Conservation (phyloP, 768 basidiomycete genomes). For the Tylopilus sp. region DNA sequence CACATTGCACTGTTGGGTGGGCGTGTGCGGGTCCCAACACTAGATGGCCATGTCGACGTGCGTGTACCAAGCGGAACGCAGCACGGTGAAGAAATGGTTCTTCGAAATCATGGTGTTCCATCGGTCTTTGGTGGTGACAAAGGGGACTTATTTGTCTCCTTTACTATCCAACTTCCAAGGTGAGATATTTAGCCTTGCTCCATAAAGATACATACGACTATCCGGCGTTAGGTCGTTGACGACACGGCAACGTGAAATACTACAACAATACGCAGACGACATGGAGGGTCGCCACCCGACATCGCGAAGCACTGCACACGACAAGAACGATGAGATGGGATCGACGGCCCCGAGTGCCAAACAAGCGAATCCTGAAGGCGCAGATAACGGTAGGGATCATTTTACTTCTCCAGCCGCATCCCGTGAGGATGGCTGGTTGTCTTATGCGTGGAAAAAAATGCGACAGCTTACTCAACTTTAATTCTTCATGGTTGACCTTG, state of each 20-base stretch:
- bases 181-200: slow-evolving; percentile 36
- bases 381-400: slow-evolving; percentile 70
- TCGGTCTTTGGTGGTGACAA: slow-evolving; percentile 55
- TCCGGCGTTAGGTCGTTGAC: slow-evolving; percentile 64
- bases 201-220: slow-evolving; percentile 5
- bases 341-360: slow-evolving; percentile 18
- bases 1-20: slow-evolving; percentile 94
- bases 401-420: slow-evolving; percentile 56
- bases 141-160: slow-evolving; percentile 88
- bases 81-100: slow-evolving; percentile 94
- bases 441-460: slow-evolving; percentile 64
- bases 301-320: slow-evolving; percentile 11
- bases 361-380: slow-evolving; percentile 20
- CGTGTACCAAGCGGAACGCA: slow-evolving; percentile 91
- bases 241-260: slow-evolving; percentile 76
- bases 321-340: slow-evolving; percentile 16
- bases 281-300: slow-evolving; percentile 62
- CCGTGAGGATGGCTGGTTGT: slow-evolving; percentile 60
- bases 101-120: slow-evolving; percentile 81
- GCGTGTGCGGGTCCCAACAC: slow-evolving; percentile 84
- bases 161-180: slow-evolving; percentile 88
- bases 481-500: slow-evolving; percentile 50
- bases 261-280: slow-evolving; percentile 90
- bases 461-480: slow-evolving; percentile 68
- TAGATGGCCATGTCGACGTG: slow-evolving; percentile 95